Percentiles rank a stretch among this genome's conserved stretches.
phyloP scores from a whole-genome alignment of 768 basidiomycete genomes.

The Boletus vinaceobasis region DNA sequence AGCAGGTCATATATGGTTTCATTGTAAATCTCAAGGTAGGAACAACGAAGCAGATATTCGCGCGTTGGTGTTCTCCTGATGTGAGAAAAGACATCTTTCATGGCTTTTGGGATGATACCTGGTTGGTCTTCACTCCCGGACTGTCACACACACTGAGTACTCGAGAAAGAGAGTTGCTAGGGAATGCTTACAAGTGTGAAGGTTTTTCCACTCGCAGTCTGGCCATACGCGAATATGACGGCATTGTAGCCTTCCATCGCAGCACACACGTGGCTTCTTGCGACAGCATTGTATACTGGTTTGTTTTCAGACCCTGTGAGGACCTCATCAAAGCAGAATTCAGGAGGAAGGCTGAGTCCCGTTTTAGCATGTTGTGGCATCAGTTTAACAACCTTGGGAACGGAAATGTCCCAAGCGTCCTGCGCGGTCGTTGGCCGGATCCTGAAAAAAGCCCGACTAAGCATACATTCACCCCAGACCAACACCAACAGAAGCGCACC shows the following conservation, averaged over 20 bases:
- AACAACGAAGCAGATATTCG: conserved; percentile 93
- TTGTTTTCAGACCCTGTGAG: conserved; percentile 79
- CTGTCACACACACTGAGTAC: conserved; percentile 28
- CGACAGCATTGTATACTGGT: conserved; percentile 71
- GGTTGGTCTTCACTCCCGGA: conserved; percentile 80
- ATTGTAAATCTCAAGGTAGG: conserved; percentile 98
- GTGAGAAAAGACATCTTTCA: conserved; percentile 86
- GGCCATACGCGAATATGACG: conserved; percentile 92
- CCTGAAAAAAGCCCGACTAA: conserved; percentile 34
- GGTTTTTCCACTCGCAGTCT: conserved; percentile 81
- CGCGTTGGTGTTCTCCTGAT: conserved; percentile 75
- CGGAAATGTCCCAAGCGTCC: conserved; percentile 54
- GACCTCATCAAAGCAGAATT: conserved; percentile 72
- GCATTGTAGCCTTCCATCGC: conserved; percentile 98
- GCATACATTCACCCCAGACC: neutral
- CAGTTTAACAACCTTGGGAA: conserved; percentile 56
- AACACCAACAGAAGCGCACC: conserved; percentile 39
- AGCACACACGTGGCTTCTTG: conserved; percentile 75
- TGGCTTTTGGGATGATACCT: conserved; percentile 90
- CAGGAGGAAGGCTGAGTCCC: conserved; percentile 35
- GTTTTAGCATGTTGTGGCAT: conserved; percentile 53
- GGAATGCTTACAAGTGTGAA: conserved; percentile 50
- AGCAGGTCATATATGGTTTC: conserved; percentile 85
- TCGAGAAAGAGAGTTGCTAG: conserved; percentile 33
- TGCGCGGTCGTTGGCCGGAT: conserved; percentile 54